phyloP scores from a whole-genome alignment of 2,329 filamentous ascomycete species.

The Neonectria sp. region DNA sequence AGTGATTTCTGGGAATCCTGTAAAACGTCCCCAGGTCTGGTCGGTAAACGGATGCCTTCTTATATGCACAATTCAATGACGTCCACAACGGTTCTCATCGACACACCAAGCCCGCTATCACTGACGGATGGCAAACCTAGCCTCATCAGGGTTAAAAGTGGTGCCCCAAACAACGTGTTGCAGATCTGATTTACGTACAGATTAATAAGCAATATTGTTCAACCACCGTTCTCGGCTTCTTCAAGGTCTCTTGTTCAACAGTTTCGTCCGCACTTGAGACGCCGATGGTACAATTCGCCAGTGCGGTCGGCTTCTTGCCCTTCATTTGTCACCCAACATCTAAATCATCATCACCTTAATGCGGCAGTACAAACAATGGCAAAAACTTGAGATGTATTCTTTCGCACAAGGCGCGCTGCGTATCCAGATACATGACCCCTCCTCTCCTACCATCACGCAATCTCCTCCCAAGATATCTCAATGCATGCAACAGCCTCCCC shows the following conservation, averaged over 20 bases:
- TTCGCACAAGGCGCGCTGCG: conserved; percentile 23
- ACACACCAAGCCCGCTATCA: background rate
- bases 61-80: conserved; percentile 4
- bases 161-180: background rate
- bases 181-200: background rate
- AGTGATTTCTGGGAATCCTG: conserved; percentile 13
- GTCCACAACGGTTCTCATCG: background rate
- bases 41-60: background rate
- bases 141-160: conserved; percentile 3
- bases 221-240: background rate
- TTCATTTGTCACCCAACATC: background rate
- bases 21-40: background rate
- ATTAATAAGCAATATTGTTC: conserved; percentile 8
- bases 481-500: conserved; percentile 31
- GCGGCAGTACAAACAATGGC: background rate
- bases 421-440: conserved; percentile 32
- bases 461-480: conserved; percentile 29
- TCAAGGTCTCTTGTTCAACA: too few relatives aligned
- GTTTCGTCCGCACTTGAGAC: background rate
- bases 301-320: background rate
- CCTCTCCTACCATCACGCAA: conserved; percentile 5
- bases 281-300: background rate
- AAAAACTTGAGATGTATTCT: conserved; percentile 8
- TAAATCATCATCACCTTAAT: background rate
- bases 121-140: background rate